These are phyloP conservation scores for Pythium folliculosum DNA, from an alignment of 352 stramenopile genomes.

Conservation along the genomic window DNA sequence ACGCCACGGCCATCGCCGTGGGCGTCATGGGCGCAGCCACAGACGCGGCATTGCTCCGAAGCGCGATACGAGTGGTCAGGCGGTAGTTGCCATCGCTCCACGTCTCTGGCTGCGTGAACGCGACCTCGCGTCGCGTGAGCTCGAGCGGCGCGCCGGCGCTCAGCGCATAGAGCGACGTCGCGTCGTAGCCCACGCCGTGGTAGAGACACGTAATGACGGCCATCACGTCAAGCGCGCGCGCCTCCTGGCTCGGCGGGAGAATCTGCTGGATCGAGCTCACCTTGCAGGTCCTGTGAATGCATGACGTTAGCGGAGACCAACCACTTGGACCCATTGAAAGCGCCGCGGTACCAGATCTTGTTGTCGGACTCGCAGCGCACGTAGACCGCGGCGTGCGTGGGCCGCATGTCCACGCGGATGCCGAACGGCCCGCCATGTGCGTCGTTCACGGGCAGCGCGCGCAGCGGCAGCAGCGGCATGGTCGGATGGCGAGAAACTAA, in stretches of 20 bases:
- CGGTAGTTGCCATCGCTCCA: constrained; percentile 9
- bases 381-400: constrained; percentile 3
- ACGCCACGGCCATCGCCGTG: neutral
- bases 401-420: constrained; percentile 11
- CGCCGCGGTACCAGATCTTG: constrained; percentile 10
- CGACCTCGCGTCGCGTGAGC: constrained; percentile 18
- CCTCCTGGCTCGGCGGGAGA: constrained; percentile 16
- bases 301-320: neutral
- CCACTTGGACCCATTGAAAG: no score
- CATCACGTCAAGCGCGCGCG: constrained; percentile 13
- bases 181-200: constrained; percentile 16
- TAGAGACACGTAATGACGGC: constrained; percentile 22
- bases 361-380: constrained; percentile 20
- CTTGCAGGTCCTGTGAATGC: neutral
- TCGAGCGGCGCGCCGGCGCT: constrained; percentile 9
- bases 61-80: constrained; percentile 3
- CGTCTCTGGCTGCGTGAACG: constrained; percentile 8
- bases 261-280: constrained; percentile 19
- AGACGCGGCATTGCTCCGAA: constrained; percentile 5
- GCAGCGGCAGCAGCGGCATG: constrained; percentile 21
- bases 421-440: constrained; percentile 2
- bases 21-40: neutral
- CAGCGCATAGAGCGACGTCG: neutral
- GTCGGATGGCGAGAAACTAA: neutral
- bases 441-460: constrained; percentile 22